Evolutionary conservation across 78 protist species (phyloP).

Genomic region (Bigelowiella natans): DNA sequence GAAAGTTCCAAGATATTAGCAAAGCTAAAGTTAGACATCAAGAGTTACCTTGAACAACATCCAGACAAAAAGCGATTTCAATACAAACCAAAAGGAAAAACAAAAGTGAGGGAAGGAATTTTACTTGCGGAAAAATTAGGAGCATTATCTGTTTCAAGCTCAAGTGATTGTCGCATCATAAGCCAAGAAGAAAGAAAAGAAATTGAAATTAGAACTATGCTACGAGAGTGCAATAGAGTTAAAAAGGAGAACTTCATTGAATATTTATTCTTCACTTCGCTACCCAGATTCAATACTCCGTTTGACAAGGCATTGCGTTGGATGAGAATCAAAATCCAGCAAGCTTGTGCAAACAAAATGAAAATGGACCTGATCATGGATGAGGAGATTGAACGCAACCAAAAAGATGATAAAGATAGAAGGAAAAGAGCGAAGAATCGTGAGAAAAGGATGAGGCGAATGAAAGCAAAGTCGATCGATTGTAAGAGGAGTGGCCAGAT

Average conservation of each 20-base stretch:
- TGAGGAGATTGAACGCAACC: background rate
- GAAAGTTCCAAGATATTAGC: no score
- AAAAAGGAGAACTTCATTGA: background rate
- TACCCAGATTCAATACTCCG: background rate
- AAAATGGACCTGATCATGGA: background rate
- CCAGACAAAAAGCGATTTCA: background rate
- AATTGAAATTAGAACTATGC: background rate
- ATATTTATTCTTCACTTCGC: background rate
- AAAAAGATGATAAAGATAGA: background rate
- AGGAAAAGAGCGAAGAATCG: background rate
- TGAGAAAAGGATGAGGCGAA: background rate
- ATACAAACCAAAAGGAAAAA: background rate
- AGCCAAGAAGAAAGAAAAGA: background rate
- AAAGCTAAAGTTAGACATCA: no score
- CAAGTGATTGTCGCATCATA: background rate
- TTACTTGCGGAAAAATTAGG: background rate
- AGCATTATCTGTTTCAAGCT: background rate
- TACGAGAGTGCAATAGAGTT: background rate
- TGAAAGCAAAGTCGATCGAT: background rate
- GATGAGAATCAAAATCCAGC: background rate
- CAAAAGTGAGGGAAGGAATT: background rate
- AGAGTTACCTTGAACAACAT: background rate
- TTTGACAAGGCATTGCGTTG: background rate
- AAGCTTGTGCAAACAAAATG: background rate
- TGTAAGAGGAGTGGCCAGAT: no score